A percentile compares a stretch with the other conserved stretches of the same genome.
These are phyloP conservation scores for Epichloe aotearoae DNA, from an alignment of 2,329 filamentous ascomycete genomes.

Conservation along the genomic window DNA sequence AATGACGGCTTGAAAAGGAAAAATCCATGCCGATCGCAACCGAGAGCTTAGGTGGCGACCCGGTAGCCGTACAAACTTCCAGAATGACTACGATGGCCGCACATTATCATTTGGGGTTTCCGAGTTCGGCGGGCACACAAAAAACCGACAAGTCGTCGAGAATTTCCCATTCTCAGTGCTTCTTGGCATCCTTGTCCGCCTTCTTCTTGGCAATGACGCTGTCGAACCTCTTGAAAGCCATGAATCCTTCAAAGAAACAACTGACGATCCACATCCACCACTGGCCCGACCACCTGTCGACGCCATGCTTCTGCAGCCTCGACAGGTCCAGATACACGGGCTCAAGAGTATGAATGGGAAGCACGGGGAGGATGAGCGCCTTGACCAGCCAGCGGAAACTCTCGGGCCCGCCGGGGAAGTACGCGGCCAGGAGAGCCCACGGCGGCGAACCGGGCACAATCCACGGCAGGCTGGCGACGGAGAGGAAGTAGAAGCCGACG, in stretches of 20 bases:
- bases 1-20: not conserved
- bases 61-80: no score
- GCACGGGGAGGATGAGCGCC: slow-evolving; percentile 42
- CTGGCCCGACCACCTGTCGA: slow-evolving; percentile 28
- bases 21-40: not conserved
- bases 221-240: slow-evolving; percentile 39
- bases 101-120: no score
- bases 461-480: slow-evolving; percentile 32
- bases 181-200: slow-evolving; percentile 26
- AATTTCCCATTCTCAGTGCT: slow-evolving; percentile 13
- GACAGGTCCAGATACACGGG: slow-evolving; percentile 34
- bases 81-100: no score
- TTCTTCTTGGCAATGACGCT: slow-evolving; percentile 29
- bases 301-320: slow-evolving; percentile 33
- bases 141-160: no score
- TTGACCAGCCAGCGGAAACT: slow-evolving; percentile 48
- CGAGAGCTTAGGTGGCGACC: no score
- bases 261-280: slow-evolving; percentile 44
- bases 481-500: slow-evolving; percentile 40
- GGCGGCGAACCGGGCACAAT: slow-evolving; percentile 37
- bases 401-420: slow-evolving; percentile 43
- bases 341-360: slow-evolving; percentile 55
- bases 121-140: no score
- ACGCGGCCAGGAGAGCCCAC: slow-evolving; percentile 35
- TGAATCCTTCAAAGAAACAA: slow-evolving; percentile 41